Conservation (phyloP, 257 asterid species). For the Misopates orontium region DNA sequence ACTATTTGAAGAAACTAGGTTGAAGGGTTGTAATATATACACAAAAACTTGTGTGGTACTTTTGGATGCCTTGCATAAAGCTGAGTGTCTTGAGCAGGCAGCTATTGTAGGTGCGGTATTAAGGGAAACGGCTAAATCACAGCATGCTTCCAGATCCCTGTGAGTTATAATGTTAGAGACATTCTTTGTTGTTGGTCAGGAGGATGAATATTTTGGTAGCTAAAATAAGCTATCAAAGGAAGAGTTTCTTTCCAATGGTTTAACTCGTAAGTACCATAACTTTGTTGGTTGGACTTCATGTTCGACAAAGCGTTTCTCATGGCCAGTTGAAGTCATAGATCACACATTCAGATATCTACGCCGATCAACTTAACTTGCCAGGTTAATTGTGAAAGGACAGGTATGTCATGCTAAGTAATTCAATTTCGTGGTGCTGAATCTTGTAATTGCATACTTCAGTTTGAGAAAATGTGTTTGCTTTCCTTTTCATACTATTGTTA, state of each 20-base stretch:
- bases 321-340: neutral
- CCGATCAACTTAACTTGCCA: slow-evolving; percentile 11
- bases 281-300: neutral
- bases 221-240: neutral
- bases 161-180: slow-evolving; percentile 20
- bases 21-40: slow-evolving; percentile 72
- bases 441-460: slow-evolving; percentile 10
- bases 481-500: neutral
- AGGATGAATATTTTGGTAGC: no score
- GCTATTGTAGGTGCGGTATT: slow-evolving; percentile 89
- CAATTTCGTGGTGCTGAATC: neutral
- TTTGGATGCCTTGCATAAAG: slow-evolving; percentile 87
- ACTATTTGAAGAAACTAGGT: slow-evolving; percentile 81
- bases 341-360: neutral
- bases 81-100: slow-evolving; percentile 92
- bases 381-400: slow-evolving; percentile 20
- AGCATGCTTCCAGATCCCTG: slow-evolving; percentile 79
- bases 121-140: slow-evolving; percentile 85
- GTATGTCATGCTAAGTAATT: slow-evolving; percentile 19
- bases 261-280: no score
- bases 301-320: neutral
- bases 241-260: neutral
- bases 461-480: neutral
- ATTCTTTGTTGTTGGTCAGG: no score
- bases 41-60: slow-evolving; percentile 84